Conservation (phyloP, 2,329 filamentous ascomycete genomes). For the Fusarium transvaalense region DNA sequence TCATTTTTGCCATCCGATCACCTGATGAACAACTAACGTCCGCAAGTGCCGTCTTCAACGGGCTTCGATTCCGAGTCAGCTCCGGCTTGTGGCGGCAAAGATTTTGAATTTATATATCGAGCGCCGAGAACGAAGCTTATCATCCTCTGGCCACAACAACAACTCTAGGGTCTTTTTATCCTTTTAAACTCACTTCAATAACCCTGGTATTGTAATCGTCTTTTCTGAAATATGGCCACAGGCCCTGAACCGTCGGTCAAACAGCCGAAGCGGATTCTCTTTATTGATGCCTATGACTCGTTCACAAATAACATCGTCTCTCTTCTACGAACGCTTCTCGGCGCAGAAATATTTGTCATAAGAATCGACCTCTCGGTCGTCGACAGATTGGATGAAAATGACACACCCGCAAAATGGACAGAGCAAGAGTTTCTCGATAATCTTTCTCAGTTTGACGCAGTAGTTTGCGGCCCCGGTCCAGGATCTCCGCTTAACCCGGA, state of each 20-base stretch:
- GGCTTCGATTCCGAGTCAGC: constrained; percentile 40
- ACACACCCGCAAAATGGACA: constrained; percentile 54
- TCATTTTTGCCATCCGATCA: constrained; percentile 8
- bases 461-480: constrained; percentile 91
- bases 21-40: constrained; percentile 25
- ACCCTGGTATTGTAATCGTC: neutral
- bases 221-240: constrained; percentile 33
- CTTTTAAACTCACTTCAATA: neutral
- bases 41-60: constrained; percentile 15
- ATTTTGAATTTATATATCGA: constrained; percentile 28
- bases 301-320: constrained; percentile 96
- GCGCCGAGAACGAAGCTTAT: constrained; percentile 24
- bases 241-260: constrained; percentile 35
- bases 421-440: constrained; percentile 55
- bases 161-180: neutral
- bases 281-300: constrained; percentile 96
- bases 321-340: constrained; percentile 77
- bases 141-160: neutral
- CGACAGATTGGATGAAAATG: constrained; percentile 46
- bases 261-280: constrained; percentile 71
- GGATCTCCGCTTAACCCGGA: constrained; percentile 77
- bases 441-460: constrained; percentile 77
- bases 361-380: constrained; percentile 64
- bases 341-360: constrained; percentile 69
- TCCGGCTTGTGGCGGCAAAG: constrained; percentile 48